Evolutionary conservation across 2,329 filamentous ascomycete species (phyloP), one percentile per base, ranked within the genome.

Genomic region (Alternaria rosae): DNA sequence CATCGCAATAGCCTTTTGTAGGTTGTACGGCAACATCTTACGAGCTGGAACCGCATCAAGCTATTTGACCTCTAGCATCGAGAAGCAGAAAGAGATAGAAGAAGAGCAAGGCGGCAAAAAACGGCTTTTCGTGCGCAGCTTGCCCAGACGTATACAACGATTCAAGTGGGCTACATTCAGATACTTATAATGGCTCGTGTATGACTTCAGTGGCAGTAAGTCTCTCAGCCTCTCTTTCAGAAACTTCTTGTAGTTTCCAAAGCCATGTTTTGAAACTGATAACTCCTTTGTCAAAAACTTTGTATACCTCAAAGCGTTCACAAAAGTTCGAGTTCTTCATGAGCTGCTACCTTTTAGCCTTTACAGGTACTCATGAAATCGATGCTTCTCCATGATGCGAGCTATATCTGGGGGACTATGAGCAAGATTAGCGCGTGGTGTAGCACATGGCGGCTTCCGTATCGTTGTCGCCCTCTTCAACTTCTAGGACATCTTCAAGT

Each of bases 321-420:
- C 5, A 17, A 11, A 17, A 38, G n/a, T 38, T 38, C 8, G 35
- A 38, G 5, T 38, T 17, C 8, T 38, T 1, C 35, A 17, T 17
- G 2, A 11, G 35, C 1, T 38, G 0, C 1, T 38, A 11, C 0
- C 35, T 17, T 38, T 17, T 17, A 17, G 35, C 9, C 35, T 38
- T 5, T 3, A 3, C 35, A 2, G 35, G n/a, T 17, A 35, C 3
- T 38, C 1, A n/a, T 0, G 5, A 6, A 11, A 38, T 11, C 1
- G 0, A 11, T 2, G 15, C 35, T 4, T 38, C 32, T 35, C 8
- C 32, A 10, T 10, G 15, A 38, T 0, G 15, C 15, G 15, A 38
- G 32, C 15, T 2, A 38, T 15, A 0, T 9, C 4, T 38, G 15
- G 32, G 15, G 32, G 15, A 15, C 5, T 30, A n/a, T n/a, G n/a